phyloP scores from a whole-genome alignment of 352 stramenopile species.

The Phytopythium sindhum region DNA sequence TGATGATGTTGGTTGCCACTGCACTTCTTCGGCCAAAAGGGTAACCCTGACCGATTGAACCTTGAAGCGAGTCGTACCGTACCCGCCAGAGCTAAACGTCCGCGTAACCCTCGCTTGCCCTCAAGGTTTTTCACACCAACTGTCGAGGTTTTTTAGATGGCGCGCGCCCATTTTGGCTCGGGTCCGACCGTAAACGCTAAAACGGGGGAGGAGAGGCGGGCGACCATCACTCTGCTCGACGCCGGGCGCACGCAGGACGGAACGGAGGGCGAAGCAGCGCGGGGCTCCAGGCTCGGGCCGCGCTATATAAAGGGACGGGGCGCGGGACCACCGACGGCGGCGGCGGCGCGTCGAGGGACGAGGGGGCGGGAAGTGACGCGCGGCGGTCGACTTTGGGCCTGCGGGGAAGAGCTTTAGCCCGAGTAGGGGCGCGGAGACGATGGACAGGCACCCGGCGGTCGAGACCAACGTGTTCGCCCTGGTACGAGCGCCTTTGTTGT shows the following conservation, averaged over 20 bases:
- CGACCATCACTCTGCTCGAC: neutral
- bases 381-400: too few species aligned
- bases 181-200: neutral
- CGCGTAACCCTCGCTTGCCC: too few species aligned
- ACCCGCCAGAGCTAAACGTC: neutral
- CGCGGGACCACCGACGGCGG: too few species aligned
- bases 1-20: too few species aligned
- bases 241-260: neutral
- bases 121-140: too few species aligned
- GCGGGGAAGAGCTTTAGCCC: neutral
- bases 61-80: neutral
- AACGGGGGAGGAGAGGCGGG: neutral
- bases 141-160: neutral
- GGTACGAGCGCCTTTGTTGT: constrained; percentile 10
- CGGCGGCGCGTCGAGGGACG: too few species aligned
- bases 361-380: too few species aligned
- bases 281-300: neutral
- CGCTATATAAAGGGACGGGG: neutral
- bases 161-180: neutral
- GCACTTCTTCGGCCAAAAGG: too few species aligned
- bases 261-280: neutral
- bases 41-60: too few species aligned
- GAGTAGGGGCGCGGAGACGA: neutral
- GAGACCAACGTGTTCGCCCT: constrained; percentile 46
- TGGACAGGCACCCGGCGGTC: constrained; percentile 9